phyloP scores from a whole-genome alignment of 2,329 filamentous ascomycete species.

The Cladobotryum protrusum region DNA sequence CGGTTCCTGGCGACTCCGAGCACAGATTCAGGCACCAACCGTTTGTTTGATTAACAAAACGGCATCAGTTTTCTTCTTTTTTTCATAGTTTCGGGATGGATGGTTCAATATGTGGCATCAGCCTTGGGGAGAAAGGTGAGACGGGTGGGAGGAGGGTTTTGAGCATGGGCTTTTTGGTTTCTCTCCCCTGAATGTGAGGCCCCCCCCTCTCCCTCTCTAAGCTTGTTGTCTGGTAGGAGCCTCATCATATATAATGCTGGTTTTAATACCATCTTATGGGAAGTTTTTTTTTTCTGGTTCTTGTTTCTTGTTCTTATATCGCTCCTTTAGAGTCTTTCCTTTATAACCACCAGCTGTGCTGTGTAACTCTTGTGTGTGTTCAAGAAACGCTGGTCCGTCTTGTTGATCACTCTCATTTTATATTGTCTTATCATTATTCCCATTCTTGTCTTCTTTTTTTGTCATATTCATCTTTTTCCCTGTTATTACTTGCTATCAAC shows the following conservation, averaged over 20 bases:
- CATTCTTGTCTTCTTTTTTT: slow-evolving; percentile 5
- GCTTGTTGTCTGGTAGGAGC: no score
- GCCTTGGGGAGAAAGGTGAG: not conserved
- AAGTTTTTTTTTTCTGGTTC: no score
- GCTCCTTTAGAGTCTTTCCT: slow-evolving; percentile 8
- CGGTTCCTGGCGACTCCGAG: slow-evolving; percentile 1
- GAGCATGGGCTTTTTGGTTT: not conserved
- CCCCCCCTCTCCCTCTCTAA: not conserved
- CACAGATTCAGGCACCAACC: no score
- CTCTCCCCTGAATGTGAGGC: not conserved
- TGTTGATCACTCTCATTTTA: slow-evolving; percentile 13
- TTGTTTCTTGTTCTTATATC: slow-evolving; percentile 9
- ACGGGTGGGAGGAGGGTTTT: slow-evolving; percentile 7
- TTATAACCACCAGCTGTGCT: slow-evolving; percentile 3
- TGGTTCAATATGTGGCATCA: no score
- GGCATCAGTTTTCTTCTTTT: no score
- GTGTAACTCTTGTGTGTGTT: slow-evolving; percentile 5
- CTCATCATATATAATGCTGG: not conserved
- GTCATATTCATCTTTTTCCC: not conserved
- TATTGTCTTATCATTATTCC: not conserved
- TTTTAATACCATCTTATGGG: no score
- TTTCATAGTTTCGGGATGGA: no score
- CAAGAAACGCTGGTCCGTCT: slow-evolving; percentile 17
- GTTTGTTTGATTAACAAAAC: no score
- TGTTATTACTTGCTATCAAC: no score